Evolutionary conservation across 805 yeast genomes (phyloP), one percentile per base, ranked within the genome.

Genomic region (Teunomyces panamensis): DNA sequence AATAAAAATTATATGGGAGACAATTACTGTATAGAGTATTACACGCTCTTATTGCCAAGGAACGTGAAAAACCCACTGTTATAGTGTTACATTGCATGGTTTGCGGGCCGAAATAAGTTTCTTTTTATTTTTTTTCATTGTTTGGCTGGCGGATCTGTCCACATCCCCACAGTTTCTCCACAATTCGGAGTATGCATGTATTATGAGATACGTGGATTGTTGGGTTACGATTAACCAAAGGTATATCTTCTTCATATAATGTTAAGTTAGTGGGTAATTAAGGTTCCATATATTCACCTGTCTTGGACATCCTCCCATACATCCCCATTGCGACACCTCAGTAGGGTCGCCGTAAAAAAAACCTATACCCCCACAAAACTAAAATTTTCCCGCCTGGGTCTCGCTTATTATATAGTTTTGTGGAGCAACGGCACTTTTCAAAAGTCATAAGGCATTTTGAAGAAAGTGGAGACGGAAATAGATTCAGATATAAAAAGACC

Each of bases 391-490:
- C 29, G 28, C 29, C 17, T 30, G 41, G 41, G 30, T 11, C 26
- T 24, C 27, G 27, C 29, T n/a, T 13, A 37, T 37, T 37, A 26
- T 24, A 37, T 37, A 37, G 29, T 24, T 37, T 37, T 37, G 41
- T 37, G 41, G 41, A 37, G 41, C 41, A 37, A 37, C 41, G 41
- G 41, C 41, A 16, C 14, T 37, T 20, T 20, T 16, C n/a, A 26
- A 26, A 37, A 35, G 26, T 26, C 33, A 44, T 42, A 29, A 48
- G 51, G 51, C 51, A 45, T 33, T 48, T 46, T 42, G 44, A 24
- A 26, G 17, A 32, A 26, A 33, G 28, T 14, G 33, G 39, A 45
- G 30, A 17, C 14, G 26, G 30, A 37, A 13, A 10, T 6, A 16
- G 26, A 6, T 37, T 37, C 30, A 26, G 41, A 20, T 20, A 20